Conservation (phyloP, 169 alveolate genomes). For the Plasmodium falciparum region DNA sequence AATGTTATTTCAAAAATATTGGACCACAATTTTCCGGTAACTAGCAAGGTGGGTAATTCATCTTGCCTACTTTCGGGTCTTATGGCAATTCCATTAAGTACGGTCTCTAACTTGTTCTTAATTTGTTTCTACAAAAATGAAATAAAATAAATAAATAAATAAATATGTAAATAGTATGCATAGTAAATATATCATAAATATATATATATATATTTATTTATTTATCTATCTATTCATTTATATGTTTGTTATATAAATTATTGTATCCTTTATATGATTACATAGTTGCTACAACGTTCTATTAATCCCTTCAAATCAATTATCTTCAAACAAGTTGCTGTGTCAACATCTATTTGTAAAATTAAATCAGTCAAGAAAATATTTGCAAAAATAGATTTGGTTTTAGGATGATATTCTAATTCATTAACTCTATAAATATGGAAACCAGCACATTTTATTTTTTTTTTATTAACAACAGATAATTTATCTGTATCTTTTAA, state of each 20-base stretch:
- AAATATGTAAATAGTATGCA: too few relatives aligned
- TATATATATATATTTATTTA: not conserved
- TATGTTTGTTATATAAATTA: too few relatives aligned
- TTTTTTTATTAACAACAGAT: slow-evolving; percentile 6
- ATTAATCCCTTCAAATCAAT: slow-evolving; percentile 63
- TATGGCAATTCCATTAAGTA: slow-evolving; percentile 65
- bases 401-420: slow-evolving; percentile 76
- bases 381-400: slow-evolving; percentile 76
- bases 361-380: slow-evolving; percentile 76
- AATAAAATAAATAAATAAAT: not conserved
- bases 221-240: too few relatives aligned
- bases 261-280: not conserved
- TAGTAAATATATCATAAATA: not conserved
- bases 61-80: not conserved
- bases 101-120: slow-evolving; percentile 10
- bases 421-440: slow-evolving; percentile 71
- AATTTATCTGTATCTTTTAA: slow-evolving; percentile 43
- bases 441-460: slow-evolving; percentile 76
- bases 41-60: slow-evolving; percentile 18
- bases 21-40: slow-evolving; percentile 71
- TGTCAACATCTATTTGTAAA: slow-evolving; percentile 64
- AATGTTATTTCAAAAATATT: slow-evolving; percentile 66
- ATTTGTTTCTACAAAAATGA: slow-evolving; percentile 7
- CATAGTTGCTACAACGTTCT: slow-evolving; percentile 23
- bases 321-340: slow-evolving; percentile 66